Base-by-base conservation (phyloP, 306 rosid species). In the Trifolium dubium region DNA sequence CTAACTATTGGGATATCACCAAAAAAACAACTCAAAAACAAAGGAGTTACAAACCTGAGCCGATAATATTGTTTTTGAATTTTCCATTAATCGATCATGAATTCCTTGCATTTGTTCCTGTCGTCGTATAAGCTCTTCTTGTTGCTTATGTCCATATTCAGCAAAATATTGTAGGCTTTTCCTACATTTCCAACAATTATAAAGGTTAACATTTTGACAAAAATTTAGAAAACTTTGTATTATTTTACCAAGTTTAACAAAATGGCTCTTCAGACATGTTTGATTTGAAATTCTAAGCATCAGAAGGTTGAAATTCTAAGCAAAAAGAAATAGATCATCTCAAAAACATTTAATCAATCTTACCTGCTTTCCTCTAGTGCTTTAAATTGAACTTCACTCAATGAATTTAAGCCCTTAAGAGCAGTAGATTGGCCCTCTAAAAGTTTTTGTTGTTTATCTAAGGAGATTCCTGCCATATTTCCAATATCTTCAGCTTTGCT, bases 311-410 rank as follows among this genome's bases (percentile, higher is more conserved):
- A n/a, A n/a, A n/a, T n/a, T n/a, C n/a, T n/a, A n/a, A n/a, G 23
- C 23, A 23, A 23, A 23, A 23, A 23, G 23, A 23, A 23, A 23
- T 23, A 23, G 23, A 23, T 23, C 23, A 23, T 23, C 23, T 23
- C 23, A 23, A 23, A 23, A 23, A 23, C n/a, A 40, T 34, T 50
- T 29, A 59, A 67, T 5, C 11, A 3, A 5, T 4, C 9, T 29
- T 84, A 87, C 98, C 97, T 82, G 92, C 89, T 91, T 65, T 93
- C 96, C 35, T 93, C 90, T 64, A 89, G 56, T 39, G 90, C 98
- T 83, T 91, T 86, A 2, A 89, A 78, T 73, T 89, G 94, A 80
- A 78, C 83, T 10, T 89, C 85, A 7, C 83, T 84, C 63, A 91
- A 74, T n/a, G 86, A 78, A 59, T 81, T 56, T 51, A 93, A 77